Evolutionary conservation across 345 rosid genomes (phyloP).

Genomic region (Gossypium bickii): DNA sequence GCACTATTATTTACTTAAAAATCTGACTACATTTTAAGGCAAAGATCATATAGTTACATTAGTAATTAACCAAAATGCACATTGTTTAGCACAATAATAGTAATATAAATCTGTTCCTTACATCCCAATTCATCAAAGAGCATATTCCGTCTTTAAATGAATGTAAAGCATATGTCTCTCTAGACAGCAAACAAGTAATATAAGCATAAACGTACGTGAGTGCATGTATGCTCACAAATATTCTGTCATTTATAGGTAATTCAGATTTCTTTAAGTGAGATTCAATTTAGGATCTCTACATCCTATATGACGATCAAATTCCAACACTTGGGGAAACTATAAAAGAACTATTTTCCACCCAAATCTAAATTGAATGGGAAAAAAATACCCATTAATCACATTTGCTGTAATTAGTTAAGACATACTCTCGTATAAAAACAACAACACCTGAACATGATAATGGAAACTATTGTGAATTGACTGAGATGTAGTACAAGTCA

Average conservation of each 20-base stretch:
- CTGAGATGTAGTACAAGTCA: neutral
- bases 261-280: neutral
- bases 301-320: neutral
- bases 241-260: neutral
- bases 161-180: neutral
- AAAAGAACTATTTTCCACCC: neutral
- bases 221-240: neutral
- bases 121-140: neutral
- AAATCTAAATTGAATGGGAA: neutral
- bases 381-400: neutral
- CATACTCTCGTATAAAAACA: neutral
- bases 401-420: neutral
- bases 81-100: neutral
- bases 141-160: neutral
- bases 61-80: neutral
- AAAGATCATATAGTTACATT: neutral
- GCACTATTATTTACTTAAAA: neutral
- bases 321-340: neutral
- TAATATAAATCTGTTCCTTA: neutral
- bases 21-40: neutral
- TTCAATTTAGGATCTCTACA: neutral
- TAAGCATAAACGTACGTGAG: neutral
- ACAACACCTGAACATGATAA: neutral
- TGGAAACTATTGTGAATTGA: neutral
- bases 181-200: neutral